Conservation (phyloP, 2,329 filamentous ascomycete genomes). For the Pleoardoris graminearum region DNA sequence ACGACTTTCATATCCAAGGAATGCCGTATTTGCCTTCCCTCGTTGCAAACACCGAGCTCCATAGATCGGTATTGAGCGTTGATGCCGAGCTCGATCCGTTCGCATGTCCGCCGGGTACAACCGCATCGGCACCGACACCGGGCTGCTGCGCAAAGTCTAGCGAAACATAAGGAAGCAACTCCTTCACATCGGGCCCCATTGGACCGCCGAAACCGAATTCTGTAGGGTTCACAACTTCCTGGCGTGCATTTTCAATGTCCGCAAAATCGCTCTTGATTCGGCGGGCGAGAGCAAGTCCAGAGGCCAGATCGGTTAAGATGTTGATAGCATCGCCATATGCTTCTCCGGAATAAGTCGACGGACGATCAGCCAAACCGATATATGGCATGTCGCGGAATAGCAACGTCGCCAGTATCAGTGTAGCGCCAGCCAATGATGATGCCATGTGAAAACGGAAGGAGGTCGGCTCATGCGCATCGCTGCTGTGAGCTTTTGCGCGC, state of each 20-base stretch:
- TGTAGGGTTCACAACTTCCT: not conserved
- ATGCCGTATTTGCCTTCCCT: conserved; percentile 12
- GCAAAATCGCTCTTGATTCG: conserved; percentile 28
- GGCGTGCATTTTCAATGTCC: not conserved
- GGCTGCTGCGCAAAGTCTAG: conserved; percentile 22
- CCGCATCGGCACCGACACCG: not conserved
- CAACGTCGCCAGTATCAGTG: conserved; percentile 26
- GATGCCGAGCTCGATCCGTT: not conserved
- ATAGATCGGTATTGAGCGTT: conserved; percentile 3
- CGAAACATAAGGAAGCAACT: conserved; percentile 30
- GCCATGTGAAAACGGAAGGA: conserved; percentile 24
- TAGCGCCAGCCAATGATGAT: conserved; percentile 20
- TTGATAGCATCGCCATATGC: conserved; percentile 18
- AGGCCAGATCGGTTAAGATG: conserved; percentile 21
- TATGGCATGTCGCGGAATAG: conserved; percentile 18
- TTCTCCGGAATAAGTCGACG: conserved; percentile 10
- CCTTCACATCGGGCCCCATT: conserved; percentile 18
- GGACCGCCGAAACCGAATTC: not conserved
- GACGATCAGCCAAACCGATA: conserved; percentile 10
- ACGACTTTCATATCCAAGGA: conserved; percentile 15
- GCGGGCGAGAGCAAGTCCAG: conserved; percentile 19
- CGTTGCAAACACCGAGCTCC: conserved; percentile 11
- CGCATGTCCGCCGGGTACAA: not conserved
- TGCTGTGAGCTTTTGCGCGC: conserved; percentile 13
- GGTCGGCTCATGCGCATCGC: conserved; percentile 9